These are phyloP conservation scores for Houttuynia cordata DNA, from an alignment of 164 flowering plant species.

Conservation along the genomic window DNA sequence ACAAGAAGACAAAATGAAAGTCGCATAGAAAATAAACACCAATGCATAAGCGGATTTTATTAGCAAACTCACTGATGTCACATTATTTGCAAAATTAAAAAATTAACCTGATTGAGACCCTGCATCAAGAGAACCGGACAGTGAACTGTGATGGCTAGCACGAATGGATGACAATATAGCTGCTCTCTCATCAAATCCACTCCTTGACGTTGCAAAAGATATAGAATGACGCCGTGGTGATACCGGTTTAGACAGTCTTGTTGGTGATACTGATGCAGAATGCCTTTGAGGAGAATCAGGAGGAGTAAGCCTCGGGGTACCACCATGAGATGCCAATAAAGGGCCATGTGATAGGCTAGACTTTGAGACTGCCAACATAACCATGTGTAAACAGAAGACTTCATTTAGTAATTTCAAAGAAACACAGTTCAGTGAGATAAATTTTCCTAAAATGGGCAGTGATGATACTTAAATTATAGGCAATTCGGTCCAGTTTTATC, in stretches of 20 bases:
- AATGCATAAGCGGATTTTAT: too few species aligned
- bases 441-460: too few species aligned
- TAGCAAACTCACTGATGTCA: not conserved
- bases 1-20: too few species aligned
- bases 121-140: conserved; percentile 35
- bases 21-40: too few species aligned
- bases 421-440: not conserved
- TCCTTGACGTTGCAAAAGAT: conserved; percentile 66
- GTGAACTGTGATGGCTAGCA: conserved; percentile 42
- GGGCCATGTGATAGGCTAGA: conserved; percentile 43
- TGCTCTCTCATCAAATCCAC: conserved; percentile 54
- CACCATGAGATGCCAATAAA: conserved; percentile 57
- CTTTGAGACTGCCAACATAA: conserved; percentile 28
- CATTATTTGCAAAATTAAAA: not conserved
- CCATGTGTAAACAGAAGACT: not conserved
- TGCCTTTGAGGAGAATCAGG: conserved; percentile 72
- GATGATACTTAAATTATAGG: too few species aligned
- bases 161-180: conserved; percentile 43
- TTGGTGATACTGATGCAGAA: conserved; percentile 62
- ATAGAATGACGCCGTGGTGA: conserved; percentile 73
- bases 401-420: too few species aligned
- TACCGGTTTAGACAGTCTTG: conserved; percentile 44
- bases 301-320: conserved; percentile 75
- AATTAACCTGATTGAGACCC: conserved; percentile 60
- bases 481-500: too few species aligned